Conservation (phyloP, 2,329 filamentous ascomycete genomes). For the Colletotrichum nymphaeae region DNA sequence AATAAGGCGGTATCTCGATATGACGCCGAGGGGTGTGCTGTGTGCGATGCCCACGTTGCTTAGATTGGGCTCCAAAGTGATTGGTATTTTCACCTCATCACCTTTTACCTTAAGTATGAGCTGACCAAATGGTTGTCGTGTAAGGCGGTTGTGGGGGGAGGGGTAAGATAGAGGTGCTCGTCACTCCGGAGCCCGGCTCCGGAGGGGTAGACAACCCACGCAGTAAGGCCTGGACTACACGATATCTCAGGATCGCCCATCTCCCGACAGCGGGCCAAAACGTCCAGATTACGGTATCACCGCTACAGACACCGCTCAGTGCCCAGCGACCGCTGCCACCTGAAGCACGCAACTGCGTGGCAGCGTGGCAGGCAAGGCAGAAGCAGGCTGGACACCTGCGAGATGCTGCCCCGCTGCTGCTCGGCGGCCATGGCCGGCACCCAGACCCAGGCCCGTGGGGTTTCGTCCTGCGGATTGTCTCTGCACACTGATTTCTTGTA, state of each 20-base stretch:
- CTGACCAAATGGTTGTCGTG: neutral
- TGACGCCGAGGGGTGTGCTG: conserved; percentile 14
- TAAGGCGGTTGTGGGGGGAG: conserved; percentile 2
- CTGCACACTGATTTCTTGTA: neutral
- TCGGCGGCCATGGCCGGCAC: conserved; percentile 7
- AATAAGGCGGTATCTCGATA: neutral
- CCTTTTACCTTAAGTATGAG: neutral
- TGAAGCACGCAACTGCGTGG: neutral
- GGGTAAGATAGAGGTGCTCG: neutral
- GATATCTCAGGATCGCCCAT: conserved; percentile 11
- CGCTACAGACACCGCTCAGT: conserved; percentile 6
- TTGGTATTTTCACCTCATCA: neutral
- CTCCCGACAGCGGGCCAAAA: neutral
- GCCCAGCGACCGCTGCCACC: neutral
- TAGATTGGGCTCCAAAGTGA: conserved; percentile 9
- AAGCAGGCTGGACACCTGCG: neutral
- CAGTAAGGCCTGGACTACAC: neutral
- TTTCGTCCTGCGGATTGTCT: neutral
- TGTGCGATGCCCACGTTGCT: neutral
- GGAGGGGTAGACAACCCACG: too few species aligned
- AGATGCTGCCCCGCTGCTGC: neutral
- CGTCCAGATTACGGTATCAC: neutral
- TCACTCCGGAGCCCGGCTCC: neutral
- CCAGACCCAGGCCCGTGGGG: conserved; percentile 7
- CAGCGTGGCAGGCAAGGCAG: neutral